A percentile compares a stretch with the other conserved stretches of the same genome.
These are phyloP conservation scores for Metschnikowia kofuensis DNA, from an alignment of 805 yeast genomes.

Conservation along the genomic window DNA sequence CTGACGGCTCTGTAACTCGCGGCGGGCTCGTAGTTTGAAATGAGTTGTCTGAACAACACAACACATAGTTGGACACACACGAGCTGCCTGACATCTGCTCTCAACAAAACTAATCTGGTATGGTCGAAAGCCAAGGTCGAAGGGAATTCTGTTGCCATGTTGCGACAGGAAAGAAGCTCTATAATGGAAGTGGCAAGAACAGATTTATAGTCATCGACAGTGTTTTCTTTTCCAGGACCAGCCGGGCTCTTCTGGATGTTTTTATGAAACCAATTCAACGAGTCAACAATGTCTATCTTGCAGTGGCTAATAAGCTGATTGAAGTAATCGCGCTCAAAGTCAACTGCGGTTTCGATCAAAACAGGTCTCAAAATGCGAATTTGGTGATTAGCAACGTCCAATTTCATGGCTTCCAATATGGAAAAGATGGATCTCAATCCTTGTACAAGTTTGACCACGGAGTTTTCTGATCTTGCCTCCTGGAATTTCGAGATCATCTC, in stretches of 20 bases:
- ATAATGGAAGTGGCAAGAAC: conserved; percentile 52
- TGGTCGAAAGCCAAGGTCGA: conserved; percentile 82
- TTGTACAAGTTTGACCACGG: conserved; percentile 56
- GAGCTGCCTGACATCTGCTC: conserved; percentile 84
- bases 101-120: conserved; percentile 66
- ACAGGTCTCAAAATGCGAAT: conserved; percentile 82
- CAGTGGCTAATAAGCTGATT: conserved; percentile 49
- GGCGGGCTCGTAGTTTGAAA: conserved; percentile 35
- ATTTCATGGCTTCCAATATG: conserved; percentile 88
- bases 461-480: conserved; percentile 45
- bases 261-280: conserved; percentile 63
- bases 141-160: conserved; percentile 81
- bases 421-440: conserved; percentile 78
- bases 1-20: conserved; percentile 11
- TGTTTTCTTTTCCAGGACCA: conserved; percentile 10
- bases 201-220: conserved; percentile 29
- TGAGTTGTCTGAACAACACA: conserved; percentile 68
- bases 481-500: conserved; percentile 67
- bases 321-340: conserved; percentile 84
- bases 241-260: conserved; percentile 25
- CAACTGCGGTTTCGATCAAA: conserved; percentile 80
- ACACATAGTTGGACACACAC: conserved; percentile 76
- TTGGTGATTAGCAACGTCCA: conserved; percentile 94
- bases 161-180: conserved; percentile 69
- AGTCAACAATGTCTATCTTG: conserved; percentile 57